A percentile compares a stretch with the other conserved stretches of the same genome.
These are phyloP conservation scores for Rhodotorula sp. DNA, from an alignment of 1,284 basidiomycete genomes.

Conservation along the genomic window DNA sequence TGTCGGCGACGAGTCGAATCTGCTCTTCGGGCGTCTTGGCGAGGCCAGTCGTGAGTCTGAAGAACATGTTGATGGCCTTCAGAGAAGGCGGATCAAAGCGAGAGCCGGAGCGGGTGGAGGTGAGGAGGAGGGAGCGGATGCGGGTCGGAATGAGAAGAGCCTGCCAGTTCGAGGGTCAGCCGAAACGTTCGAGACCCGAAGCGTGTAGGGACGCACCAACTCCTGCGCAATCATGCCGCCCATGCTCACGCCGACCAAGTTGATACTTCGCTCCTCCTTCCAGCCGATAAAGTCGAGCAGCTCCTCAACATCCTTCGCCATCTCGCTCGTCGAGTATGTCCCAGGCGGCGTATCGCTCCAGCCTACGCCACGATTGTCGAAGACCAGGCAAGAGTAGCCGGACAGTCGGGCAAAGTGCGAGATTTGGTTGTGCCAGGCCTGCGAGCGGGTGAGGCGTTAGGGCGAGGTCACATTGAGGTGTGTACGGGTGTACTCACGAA, in stretches of 20 bases:
- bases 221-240: conserved; percentile 58
- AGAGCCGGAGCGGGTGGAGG: conserved; percentile 66
- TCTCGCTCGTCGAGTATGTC: conserved; percentile 32
- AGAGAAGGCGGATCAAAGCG: conserved; percentile 8
- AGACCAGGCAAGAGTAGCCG: conserved; percentile 64
- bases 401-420: conserved; percentile 44
- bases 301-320: conserved; percentile 66
- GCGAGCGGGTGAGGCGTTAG: not conserved
- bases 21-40: conserved; percentile 13
- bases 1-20: conserved; percentile 55
- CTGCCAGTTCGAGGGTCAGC: conserved; percentile 53
- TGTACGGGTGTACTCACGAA: conserved; percentile 27
- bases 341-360: conserved; percentile 63
- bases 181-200: no score
- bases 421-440: conserved; percentile 49
- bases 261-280: conserved; percentile 59
- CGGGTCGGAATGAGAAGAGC: conserved; percentile 64
- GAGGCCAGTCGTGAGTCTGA: conserved; percentile 18
- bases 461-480: no score
- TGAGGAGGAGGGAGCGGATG: conserved; percentile 64
- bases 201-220: conserved; percentile 36
- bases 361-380: conserved; percentile 85
- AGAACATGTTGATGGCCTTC: conserved; percentile 28
- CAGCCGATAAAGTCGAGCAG: conserved; percentile 71
- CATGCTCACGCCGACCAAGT: conserved; percentile 74